Percentiles rank a stretch among this genome's conserved stretches.
phyloP scores from a whole-genome alignment of 202 grass and related monocot genomes.

The Sporobolus alterniflorus region DNA sequence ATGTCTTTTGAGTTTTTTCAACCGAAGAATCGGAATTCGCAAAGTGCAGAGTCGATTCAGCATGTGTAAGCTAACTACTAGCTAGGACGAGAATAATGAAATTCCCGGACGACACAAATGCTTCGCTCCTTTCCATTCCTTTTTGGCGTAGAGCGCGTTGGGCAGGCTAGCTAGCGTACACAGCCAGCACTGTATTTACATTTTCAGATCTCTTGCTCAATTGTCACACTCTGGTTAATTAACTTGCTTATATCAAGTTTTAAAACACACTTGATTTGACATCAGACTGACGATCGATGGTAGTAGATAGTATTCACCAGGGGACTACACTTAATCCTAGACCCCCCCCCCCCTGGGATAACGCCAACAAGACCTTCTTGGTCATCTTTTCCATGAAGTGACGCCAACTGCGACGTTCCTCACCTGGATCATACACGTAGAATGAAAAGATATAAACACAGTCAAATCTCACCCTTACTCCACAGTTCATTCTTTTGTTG shows the following conservation, averaged over 20 bases:
- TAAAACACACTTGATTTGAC: conserved; percentile 67
- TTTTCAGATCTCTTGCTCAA: conserved; percentile 41
- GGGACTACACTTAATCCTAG: conserved; percentile 6
- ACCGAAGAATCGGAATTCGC: too few species aligned
- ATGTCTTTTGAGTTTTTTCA: too few species aligned
- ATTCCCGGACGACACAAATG: too few species aligned
- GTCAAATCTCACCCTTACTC: conserved; percentile 10
- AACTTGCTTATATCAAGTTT: conserved; percentile 47
- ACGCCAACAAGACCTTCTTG: not conserved
- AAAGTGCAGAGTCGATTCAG: too few species aligned
- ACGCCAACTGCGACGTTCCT: conserved; percentile 67
- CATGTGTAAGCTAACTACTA: too few species aligned
- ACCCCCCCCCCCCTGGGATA: conserved; percentile 39
- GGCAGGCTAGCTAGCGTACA: conserved; percentile 14
- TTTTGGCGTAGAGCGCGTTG: conserved; percentile 19
- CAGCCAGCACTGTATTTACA: conserved; percentile 50
- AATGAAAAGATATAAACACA: conserved; percentile 1
- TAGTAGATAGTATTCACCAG: conserved; percentile 41
- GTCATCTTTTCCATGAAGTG: conserved; percentile 72
- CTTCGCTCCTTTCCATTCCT: too few species aligned
- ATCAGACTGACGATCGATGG: not conserved
- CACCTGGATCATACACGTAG: conserved; percentile 66
- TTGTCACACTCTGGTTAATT: not conserved
- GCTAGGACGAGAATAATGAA: too few species aligned
- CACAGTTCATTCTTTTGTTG: too few species aligned